These are phyloP conservation scores for Tympanopsis confertula DNA, from an alignment of 2,329 filamentous ascomycete genomes.

Conservation along the genomic window DNA sequence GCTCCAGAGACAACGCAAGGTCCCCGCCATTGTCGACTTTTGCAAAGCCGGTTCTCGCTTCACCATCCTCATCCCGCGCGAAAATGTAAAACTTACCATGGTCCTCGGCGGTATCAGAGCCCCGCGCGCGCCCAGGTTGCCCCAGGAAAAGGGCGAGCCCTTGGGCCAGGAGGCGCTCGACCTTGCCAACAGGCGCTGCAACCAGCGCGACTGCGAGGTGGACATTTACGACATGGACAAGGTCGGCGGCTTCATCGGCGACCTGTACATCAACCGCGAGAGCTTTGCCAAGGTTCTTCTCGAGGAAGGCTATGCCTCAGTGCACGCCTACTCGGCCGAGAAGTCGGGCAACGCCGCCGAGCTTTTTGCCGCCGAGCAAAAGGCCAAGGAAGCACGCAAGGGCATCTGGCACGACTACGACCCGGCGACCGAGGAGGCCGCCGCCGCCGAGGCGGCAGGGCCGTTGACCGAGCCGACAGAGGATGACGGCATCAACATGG, in stretches of 20 bases:
- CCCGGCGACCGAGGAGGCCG: slow-evolving; percentile 67
- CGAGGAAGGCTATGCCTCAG: slow-evolving; percentile 83
- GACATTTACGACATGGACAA: slow-evolving; percentile 93
- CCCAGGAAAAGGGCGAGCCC: slow-evolving; percentile 74
- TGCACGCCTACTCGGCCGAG: slow-evolving; percentile 91
- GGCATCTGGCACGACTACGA: slow-evolving; percentile 92
- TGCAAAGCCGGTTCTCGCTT: slow-evolving; percentile 96
- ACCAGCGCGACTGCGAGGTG: slow-evolving; percentile 91
- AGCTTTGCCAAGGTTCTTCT: slow-evolving; percentile 89
- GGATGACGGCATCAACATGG: slow-evolving; percentile 37
- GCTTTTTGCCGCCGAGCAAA: slow-evolving; percentile 75
- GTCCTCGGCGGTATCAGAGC: slow-evolving; percentile 88
- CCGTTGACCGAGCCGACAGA: slow-evolving; percentile 36
- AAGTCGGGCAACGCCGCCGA: slow-evolving; percentile 84
- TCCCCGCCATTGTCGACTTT: slow-evolving; percentile 89
- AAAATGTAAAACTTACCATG: slow-evolving; percentile 88
- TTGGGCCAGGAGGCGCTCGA: slow-evolving; percentile 93
- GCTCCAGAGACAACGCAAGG: slow-evolving; percentile 80
- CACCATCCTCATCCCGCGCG: slow-evolving; percentile 79
- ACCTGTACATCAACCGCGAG: slow-evolving; percentile 84
- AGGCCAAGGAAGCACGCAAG: slow-evolving; percentile 79
- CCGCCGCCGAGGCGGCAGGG: slow-evolving; percentile 31
- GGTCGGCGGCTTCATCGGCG: slow-evolving; percentile 92
- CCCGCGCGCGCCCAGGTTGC: slow-evolving; percentile 69
- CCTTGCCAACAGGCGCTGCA: slow-evolving; percentile 74